Base-by-base conservation (phyloP, 2,329 filamentous ascomycete genomes). In the Moelleriella libera region DNA sequence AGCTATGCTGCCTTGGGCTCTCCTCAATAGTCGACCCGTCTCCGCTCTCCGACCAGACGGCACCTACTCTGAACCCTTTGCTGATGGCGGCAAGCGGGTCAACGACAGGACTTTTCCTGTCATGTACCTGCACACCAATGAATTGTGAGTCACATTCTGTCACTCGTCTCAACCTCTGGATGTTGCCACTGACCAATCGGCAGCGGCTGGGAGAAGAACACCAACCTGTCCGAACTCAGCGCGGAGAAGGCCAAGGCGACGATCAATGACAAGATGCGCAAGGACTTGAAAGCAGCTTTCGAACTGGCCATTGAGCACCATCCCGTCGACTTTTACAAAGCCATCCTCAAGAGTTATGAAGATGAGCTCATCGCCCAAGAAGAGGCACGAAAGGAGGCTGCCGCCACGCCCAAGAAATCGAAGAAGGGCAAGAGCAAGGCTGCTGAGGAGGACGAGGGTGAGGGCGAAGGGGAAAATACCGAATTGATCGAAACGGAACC, bases 81-180 rank as follows among this genome's bases (percentile, higher is more conserved):
- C 82, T 41, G 88, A 95, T 57, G 89, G 85, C 51, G 90, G 86
- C 57, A 92, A 92, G 71, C 85, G 88, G 54, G 81, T 78, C 41
- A 78, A 82, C 51, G 88, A 96, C 65, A 79, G 90, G 53, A 88
- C 85, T 31, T 97, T 88, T 62, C 87, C 90, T 5, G 82, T 97
- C 60, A 96, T 97, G 90, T 97, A 95, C 63, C 70, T 97, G 45
- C 74, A 80, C 53, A 95, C 89, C 39, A 96, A 97, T 59, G 90
- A 97, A 74, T 97, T 98, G 92, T 98, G 70, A 79, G 90, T 80
- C 11, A 32, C 21, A 21, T 21, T 31, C 32, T 39, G 14, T 39
- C 6, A n/a, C 32, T 31, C 5, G 8, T 37, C 14, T 9, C 14
- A 6, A 37, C 8, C 4, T 32, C 30, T 6, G 30, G 6, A 30